These are phyloP conservation scores for Pythium coloratum DNA, from an alignment of 352 stramenopile genomes.

Conservation along the genomic window DNA sequence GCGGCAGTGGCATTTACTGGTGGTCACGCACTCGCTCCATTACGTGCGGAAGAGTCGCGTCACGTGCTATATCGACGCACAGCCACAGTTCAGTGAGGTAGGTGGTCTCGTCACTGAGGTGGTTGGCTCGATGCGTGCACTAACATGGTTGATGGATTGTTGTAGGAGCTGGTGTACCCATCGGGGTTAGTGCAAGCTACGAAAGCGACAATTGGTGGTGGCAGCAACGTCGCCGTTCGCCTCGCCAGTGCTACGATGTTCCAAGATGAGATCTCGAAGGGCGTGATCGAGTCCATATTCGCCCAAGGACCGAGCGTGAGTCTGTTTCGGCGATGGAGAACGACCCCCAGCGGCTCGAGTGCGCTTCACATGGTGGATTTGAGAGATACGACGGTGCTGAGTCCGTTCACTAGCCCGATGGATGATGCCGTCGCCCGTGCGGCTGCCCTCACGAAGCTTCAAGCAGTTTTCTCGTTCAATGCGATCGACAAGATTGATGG, in stretches of 20 bases:
- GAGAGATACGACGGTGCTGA: slow-evolving; percentile 43
- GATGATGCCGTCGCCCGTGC: slow-evolving; percentile 39
- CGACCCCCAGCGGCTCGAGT: slow-evolving; percentile 22
- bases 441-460: slow-evolving; percentile 49
- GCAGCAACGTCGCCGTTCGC: slow-evolving; percentile 34
- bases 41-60: slow-evolving; percentile 88
- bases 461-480: slow-evolving; percentile 78
- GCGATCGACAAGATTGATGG: slow-evolving; percentile 45
- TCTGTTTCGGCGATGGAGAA: slow-evolving; percentile 57
- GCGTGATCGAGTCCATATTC: slow-evolving; percentile 60
- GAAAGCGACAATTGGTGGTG: slow-evolving; percentile 70
- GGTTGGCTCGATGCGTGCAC: not conserved
- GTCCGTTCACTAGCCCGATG: slow-evolving; percentile 41
- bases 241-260: slow-evolving; percentile 81
- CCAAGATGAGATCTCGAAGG: slow-evolving; percentile 63
- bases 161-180: slow-evolving; percentile 71
- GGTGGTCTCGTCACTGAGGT: not conserved
- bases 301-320: slow-evolving; percentile 55
- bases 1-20: slow-evolving; percentile 68
- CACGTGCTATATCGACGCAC: slow-evolving; percentile 65
- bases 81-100: slow-evolving; percentile 60
- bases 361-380: slow-evolving; percentile 48
- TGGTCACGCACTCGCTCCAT: slow-evolving; percentile 75
- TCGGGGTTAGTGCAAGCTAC: slow-evolving; percentile 70
- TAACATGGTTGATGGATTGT: slow-evolving; percentile 1